Percentiles rank a stretch among this genome's conserved stretches.
Evolutionary conservation across 306 rosid genomes (phyloP).

Genomic region (Quercus ilex): DNA sequence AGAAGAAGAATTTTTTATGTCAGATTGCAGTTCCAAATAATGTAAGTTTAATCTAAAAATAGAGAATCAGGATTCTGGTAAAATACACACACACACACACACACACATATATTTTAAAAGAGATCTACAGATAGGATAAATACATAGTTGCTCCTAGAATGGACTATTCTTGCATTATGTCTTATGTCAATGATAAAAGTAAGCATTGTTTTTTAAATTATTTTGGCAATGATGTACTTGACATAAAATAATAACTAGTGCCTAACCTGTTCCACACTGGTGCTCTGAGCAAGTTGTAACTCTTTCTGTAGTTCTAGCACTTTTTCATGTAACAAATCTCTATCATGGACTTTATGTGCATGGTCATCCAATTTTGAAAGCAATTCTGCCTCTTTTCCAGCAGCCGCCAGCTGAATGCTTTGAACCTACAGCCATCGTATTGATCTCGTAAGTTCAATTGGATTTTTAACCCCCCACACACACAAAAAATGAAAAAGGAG

Average conservation of each 20-base stretch:
- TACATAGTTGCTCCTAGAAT: not conserved
- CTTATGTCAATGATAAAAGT: not conserved
- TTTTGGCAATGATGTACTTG: not conserved
- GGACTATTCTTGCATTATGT: not conserved
- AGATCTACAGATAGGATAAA: not conserved
- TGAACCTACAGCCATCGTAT: constrained; percentile 47
- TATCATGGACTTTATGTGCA: constrained; percentile 40
- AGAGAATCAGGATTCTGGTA: not conserved
- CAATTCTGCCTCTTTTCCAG: constrained; percentile 61
- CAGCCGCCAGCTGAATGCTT: constrained; percentile 48
- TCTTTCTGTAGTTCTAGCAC: constrained; percentile 64
- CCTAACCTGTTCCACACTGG: constrained; percentile 58
- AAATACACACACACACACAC: not conserved
- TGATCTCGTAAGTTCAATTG: not conserved
- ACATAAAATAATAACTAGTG: not conserved
- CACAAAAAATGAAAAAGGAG: not conserved
- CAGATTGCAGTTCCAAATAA: constrained; percentile 4
- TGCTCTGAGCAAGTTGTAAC: constrained; percentile 48
- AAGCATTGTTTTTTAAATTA: not conserved
- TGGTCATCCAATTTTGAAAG: constrained; percentile 61
- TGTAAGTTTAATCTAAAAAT: not conserved
- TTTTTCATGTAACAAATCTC: constrained; percentile 53
- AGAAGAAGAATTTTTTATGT: not conserved
- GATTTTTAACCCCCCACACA: not conserved
- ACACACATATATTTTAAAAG: not conserved